Percentiles rank a stretch among this genome's conserved stretches.
Evolutionary conservation across 345 rosid species (phyloP).

Genomic region (Excoecaria agallocha): DNA sequence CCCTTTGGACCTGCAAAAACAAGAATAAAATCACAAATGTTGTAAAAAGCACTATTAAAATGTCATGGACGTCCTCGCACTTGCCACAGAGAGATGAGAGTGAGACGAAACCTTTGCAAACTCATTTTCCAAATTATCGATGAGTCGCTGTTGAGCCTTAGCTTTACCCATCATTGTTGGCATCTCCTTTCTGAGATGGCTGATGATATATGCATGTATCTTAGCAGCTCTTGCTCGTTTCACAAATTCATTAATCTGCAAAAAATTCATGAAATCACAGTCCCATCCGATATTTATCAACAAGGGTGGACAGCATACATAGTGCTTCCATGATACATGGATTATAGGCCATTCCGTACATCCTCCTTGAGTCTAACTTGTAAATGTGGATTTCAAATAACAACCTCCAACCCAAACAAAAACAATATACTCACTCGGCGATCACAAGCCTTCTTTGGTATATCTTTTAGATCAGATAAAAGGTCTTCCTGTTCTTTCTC

Average conservation of each 20-base stretch:
- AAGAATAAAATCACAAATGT: neutral
- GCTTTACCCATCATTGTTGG: conserved; percentile 92
- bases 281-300: neutral
- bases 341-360: neutral
- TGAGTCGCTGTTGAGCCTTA: conserved; percentile 75
- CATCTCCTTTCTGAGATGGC: conserved; percentile 93
- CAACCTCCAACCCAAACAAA: neutral
- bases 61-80: neutral
- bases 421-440: conserved; percentile 68
- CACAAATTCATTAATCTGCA: conserved; percentile 88
- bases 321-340: neutral
- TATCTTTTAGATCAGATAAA: conserved; percentile 78
- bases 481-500: conserved; percentile 96
- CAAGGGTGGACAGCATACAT: neutral
- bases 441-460: conserved; percentile 98
- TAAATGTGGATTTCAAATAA: neutral
- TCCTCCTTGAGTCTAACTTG: neutral
- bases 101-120: conserved; percentile 60
- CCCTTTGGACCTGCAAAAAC: conserved; percentile 69
- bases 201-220: conserved; percentile 84
- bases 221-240: conserved; percentile 95
- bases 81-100: neutral
- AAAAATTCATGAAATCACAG: conserved; percentile 12
- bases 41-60: neutral
- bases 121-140: conserved; percentile 70